Conservation (phyloP, 352 stramenopile genomes). For the Phytopythium montanum region DNA sequence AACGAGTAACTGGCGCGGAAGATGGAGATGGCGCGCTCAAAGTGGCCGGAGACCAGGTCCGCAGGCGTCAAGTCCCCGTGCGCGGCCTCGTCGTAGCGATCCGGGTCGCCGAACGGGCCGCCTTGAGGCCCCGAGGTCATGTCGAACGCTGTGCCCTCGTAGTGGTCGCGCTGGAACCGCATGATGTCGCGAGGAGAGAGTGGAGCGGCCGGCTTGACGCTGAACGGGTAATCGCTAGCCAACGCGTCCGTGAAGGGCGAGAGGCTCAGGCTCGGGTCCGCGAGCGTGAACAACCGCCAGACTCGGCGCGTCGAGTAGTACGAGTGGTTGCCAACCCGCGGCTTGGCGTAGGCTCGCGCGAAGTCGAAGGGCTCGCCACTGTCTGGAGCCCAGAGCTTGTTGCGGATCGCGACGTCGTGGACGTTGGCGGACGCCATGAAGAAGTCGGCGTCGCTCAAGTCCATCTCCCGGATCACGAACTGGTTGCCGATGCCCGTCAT, state of each 20-base stretch:
- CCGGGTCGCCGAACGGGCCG: conserved; percentile 89
- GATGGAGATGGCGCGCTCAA: conserved; percentile 92
- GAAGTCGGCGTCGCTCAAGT: conserved; percentile 64
- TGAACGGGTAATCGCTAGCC: conserved; percentile 86
- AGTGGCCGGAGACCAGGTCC: conserved; percentile 59
- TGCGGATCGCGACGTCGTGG: conserved; percentile 81
- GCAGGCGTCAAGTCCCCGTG: conserved; percentile 42
- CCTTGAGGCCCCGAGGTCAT: conserved; percentile 73
- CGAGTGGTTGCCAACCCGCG: conserved; percentile 49
- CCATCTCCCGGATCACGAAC: conserved; percentile 92
- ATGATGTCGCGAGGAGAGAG: conserved; percentile 88
- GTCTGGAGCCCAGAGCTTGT: conserved; percentile 70
- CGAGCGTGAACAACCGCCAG: conserved; percentile 88
- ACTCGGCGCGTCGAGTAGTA: conserved; percentile 89
- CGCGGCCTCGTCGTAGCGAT: conserved; percentile 76
- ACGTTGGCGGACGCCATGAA: conserved; percentile 91
- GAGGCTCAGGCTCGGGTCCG: conserved; percentile 62
- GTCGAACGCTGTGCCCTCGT: conserved; percentile 91
- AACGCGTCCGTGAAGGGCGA: conserved; percentile 73
- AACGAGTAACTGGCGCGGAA: conserved; percentile 92
- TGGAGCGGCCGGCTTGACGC: conserved; percentile 43
- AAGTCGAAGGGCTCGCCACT: conserved; percentile 84
- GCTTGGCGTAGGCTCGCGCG: conserved; percentile 75
- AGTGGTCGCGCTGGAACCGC: conserved; percentile 91
- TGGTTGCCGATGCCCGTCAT: conserved; percentile 90